Evolutionary conservation across 192 early-diverging fungal genomes (phyloP), one percentile per base, ranked within the genome.

Genomic region (Chytriomyces confervae): DNA sequence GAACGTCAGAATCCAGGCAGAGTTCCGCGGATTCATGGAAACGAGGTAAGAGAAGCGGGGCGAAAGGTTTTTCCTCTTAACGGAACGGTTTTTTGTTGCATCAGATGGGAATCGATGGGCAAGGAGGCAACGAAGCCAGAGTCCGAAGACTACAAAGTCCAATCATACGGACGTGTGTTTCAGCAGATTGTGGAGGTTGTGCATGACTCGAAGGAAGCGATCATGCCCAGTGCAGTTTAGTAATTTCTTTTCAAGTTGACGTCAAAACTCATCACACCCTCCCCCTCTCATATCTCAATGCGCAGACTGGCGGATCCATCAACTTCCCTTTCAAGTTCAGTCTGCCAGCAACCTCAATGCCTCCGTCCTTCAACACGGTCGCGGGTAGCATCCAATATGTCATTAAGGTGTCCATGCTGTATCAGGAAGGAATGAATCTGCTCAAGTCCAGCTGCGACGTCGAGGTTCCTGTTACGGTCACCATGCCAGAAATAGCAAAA

Each of bases 351-450:
- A 65, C 43, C 63, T 50, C 46, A 47, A 71, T 79, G 64, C 77
- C 77, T n/a, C 49, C 77, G 10, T 44, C 70, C 11, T 79, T 73
- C 49, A 45, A 69, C 11, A 63, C 27, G 36, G 18, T 44, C 18
- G 45, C 60, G 44, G 69, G 69, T 10, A 18, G 61, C 7, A 74
- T 79, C 50, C 7, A 13, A n/a, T 79, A 79, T 50, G 72, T 66
- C 13, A 73, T 79, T 61, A 79, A 79, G 48, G 57, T 43, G 23
- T 73, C 66, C 8, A 62, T 80, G 45, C 29, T 74, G 48, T 80
- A 68, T 53, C 79, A 80, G 47, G 79, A 80, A 18, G 62, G 69
- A 29, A 64, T 80, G 72, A 80, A 80, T 43, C 64, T 80, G 20
- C 20, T 80, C 11, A 80, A 80, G 47, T 62, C 72, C 10, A 24